Conservation (phyloP, 73 alveolate genomes). For the Tetrahymena malaccensis region DNA sequence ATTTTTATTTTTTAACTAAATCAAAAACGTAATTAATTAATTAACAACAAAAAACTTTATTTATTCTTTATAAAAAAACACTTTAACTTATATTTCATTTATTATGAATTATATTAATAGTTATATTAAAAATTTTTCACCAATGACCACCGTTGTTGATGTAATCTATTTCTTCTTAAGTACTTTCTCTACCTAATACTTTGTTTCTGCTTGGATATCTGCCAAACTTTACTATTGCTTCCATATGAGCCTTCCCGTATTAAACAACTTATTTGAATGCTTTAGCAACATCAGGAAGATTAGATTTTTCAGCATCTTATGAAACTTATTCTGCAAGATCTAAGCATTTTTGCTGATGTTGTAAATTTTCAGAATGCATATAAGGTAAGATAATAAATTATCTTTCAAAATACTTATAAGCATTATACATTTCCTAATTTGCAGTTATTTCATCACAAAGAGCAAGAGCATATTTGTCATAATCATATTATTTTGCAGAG, state of each 20-base stretch:
- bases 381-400: neutral
- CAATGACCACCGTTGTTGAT: neutral
- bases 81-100: too few species aligned
- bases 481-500: neutral
- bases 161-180: neutral
- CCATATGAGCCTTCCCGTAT: neutral
- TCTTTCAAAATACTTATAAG: neutral
- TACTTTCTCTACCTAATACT: neutral
- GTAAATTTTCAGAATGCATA: neutral
- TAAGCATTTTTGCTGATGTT: neutral
- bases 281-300: neutral
- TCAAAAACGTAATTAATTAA: too few species aligned
- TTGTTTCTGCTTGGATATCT: neutral
- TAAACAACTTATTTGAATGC: neutral
- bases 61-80: too few species aligned
- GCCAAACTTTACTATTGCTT: neutral
- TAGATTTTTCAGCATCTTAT: neutral
- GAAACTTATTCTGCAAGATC: neutral
- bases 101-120: too few species aligned
- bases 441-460: neutral
- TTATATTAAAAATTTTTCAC: neutral
- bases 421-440: neutral
- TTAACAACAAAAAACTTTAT: too few species aligned
- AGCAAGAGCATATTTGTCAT: neutral
- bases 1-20: too few species aligned